Base-by-base conservation (phyloP, 2,329 filamentous ascomycete genomes). In the Fusarium setosum region DNA sequence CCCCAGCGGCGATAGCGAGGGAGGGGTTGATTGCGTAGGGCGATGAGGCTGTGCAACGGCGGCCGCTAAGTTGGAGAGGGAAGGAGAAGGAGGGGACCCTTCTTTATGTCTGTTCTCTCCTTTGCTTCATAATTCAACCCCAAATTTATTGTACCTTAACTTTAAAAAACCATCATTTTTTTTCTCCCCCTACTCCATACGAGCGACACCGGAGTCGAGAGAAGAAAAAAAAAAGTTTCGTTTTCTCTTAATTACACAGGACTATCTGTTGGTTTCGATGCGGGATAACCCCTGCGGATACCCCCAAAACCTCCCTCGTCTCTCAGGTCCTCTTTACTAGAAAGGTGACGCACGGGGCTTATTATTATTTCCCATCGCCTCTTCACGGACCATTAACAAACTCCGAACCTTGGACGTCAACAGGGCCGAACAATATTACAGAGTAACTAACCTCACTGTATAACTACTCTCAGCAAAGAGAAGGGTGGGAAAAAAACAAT, bases 1-100 rank as follows among this genome's bases (percentile, higher is more conserved):
- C 42, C 40, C n/a, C 32, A 31, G 49, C 20, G 48, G 52, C 32
- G 37, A 50, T 21, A 15, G 49, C 12, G 9, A 29, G 26, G 41
- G 55, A 70, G 63, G 69, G 70, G 68, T 63, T 63, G 70, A 69
- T 72, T 72, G 70, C 70, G 70, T 72, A 71, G 70, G 58, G 68
- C 41, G 49, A 50, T 70, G 70, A 70, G 70, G 70, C 70, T 72
- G 70, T 73, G 71, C 66, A 72, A 64, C 54, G 48, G 58, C 50
- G 17, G 50, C 60, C 47, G 35, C 63, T 67, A 61, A 26, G 11
- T 15, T 6, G 20, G 26, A 12, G 26, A 29, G 26, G 12, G 29
- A 41, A n/a, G 35, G 17, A 50, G 21, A 32, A 42, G 24, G 21
- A 40, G 35, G 26, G 41, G 29, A 35, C 29, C 32, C 37, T 44